Base-by-base conservation (phyloP, 176 grass and related monocot species). In the Canna indica region DNA sequence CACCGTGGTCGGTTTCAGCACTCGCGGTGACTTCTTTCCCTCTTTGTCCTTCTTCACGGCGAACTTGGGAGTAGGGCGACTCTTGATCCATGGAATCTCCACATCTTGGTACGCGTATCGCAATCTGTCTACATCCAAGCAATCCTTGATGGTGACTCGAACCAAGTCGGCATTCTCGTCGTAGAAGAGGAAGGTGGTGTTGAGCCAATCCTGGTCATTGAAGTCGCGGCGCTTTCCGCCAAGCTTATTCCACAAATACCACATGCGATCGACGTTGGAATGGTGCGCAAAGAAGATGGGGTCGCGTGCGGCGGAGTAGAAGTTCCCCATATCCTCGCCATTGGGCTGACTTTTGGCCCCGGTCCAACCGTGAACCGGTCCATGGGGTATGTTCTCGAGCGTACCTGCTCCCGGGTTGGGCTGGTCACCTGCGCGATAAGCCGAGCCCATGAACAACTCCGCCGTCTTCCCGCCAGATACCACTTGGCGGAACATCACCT, bases 251-350 rank as follows among this genome's bases (percentile, higher is more conserved):
- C 86, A 89, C 56, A 85, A 57, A 1, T 74, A 67, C 86, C 86
- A 89, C 82, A 88, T 47, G 47, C 86, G 86, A 57, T 88, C 86
- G n/a, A 88, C 0, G 73, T 88, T 88, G 46, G 56, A 6, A 57
- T 88, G 86, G 78, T 88, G 86, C 16, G 75, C 78, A 58, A 73
- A 88, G 75, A 88, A 81, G 63, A 88, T 38, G 1, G 86, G 86
- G 42, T 88, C 86, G 13, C 86, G 75, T 7, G 27, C 75, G 2
- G 86, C 82, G 0, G 86, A 81, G 86, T 88, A 88, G 56, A 81
- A 84, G 7, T 45, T 78, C 24, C 82, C 85, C 85, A 84, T 84
- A 58, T 88, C 38, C 78, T 84, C 81, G 2, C 1, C 0, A 20
- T 75, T 70, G 7, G 50, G 58, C 78, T 72, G 78, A 17, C 2